phyloP scores from a whole-genome alignment of 2,329 filamentous ascomycete species.

The Venturiaceae sp. region DNA sequence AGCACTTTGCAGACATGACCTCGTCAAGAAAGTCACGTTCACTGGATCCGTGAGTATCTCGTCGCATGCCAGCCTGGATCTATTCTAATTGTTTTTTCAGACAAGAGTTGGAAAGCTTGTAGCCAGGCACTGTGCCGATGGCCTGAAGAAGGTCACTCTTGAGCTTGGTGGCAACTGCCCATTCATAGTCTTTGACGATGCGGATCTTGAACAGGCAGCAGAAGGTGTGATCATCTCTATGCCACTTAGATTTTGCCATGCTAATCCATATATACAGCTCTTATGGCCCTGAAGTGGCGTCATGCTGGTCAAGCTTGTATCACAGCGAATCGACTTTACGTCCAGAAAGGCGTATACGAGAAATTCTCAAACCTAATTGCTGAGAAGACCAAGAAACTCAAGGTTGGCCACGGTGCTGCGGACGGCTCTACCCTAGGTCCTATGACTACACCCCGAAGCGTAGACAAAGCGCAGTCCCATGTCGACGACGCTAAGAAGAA shows the following conservation, averaged over 20 bases:
- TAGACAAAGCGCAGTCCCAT: constrained; percentile 49
- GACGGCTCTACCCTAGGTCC: constrained; percentile 51
- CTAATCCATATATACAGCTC: constrained; percentile 15
- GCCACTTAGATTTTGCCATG: background rate
- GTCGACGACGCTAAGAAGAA: constrained; percentile 54
- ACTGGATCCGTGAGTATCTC: constrained; percentile 34
- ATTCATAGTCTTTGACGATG: constrained; percentile 55
- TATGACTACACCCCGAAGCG: constrained; percentile 44
- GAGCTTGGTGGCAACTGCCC: constrained; percentile 58
- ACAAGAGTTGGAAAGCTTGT: constrained; percentile 54
- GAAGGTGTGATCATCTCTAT: constrained; percentile 24
- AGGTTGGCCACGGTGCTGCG: constrained; percentile 51
- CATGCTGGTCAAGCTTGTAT: constrained; percentile 58
- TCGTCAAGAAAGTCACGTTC: constrained; percentile 54
- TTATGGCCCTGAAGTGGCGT: constrained; percentile 43
- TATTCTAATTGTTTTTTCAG: constrained; percentile 18
- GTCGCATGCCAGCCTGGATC: background rate
- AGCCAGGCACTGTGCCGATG: constrained; percentile 48
- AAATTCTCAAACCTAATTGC: constrained; percentile 47
- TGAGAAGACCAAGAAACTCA: constrained; percentile 43
- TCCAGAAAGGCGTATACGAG: constrained; percentile 54
- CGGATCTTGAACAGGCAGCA: constrained; percentile 48
- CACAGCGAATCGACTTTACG: constrained; percentile 55
- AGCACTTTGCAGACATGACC: constrained; percentile 45
- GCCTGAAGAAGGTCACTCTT: constrained; percentile 54